Base-by-base conservation (phyloP, 2,329 filamentous ascomycete species). In the Nothomitra cinnamomea region DNA sequence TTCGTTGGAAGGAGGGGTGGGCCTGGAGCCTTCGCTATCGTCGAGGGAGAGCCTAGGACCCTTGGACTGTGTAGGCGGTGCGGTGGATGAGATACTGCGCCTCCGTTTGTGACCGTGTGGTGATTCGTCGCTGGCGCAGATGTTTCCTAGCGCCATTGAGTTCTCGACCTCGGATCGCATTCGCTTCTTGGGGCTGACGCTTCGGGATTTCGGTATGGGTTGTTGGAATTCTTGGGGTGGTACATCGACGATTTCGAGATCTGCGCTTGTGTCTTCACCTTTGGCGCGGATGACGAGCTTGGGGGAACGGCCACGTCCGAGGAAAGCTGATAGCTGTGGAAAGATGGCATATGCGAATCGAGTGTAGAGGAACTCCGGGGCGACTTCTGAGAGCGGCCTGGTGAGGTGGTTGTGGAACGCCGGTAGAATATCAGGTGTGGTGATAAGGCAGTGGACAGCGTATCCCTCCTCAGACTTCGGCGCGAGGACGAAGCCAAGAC, bases 331-430 rank as follows among this genome's bases (percentile, higher is more conserved):
- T 41, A 41, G 15, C 38, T 13, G 38, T n/a, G 38, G 38, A n/a
- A 49, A 49, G 5, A 49, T 49, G 3, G 45, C 45, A 25, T 35
- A 49, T 25, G 45, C 45, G 22, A 49, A 35, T 6, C 45, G 45
- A 25, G 45, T n/a, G 28, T 49, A 49, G 22, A 49, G 45, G 45
- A 49, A 49, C 28, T 49, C 45, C n/a, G 45, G 45, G 21, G 22
- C 22, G 28, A 49, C 28, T 5, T 35, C 45, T 5, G 22, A 25
- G 5, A 49, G 45, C 22, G 12, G 22, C 4, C 22, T 5, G 22
- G 45, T 21, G 45, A 25, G 28, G 28, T n/a, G 45, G 45, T 49
- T 49, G 45, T 49, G 45, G 28, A 25, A 49, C 5, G 45, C 22
- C 13, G 22, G 22, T 35, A 49, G 45, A 13, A 49, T 25, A 35